Percentiles rank a stretch among this genome's conserved stretches.
Conservation (phyloP, 805 yeast genomes). For the Saccharomycopsis synnaedendra region DNA sequence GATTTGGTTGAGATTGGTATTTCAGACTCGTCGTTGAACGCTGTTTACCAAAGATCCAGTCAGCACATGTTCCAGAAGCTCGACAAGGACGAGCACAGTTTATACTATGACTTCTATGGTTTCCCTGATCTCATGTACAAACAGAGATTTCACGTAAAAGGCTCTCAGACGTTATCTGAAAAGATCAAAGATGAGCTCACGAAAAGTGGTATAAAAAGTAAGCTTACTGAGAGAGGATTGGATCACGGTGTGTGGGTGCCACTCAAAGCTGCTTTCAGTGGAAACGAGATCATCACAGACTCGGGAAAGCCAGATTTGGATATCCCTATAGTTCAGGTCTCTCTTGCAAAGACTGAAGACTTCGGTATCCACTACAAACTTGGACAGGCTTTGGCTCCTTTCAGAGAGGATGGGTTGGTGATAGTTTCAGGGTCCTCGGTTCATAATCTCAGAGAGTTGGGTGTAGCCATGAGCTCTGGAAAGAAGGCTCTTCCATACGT, state of each 20-base stretch:
- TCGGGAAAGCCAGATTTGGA: slow-evolving; percentile 20
- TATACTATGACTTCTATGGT: slow-evolving; percentile 68
- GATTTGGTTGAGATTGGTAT: slow-evolving; percentile 34
- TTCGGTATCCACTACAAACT: slow-evolving; percentile 36
- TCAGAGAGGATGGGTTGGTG: slow-evolving; percentile 43
- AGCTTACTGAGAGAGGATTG: slow-evolving; percentile 46
- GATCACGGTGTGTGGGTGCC: slow-evolving; percentile 87
- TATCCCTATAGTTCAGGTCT: slow-evolving; percentile 39
- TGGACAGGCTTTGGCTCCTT: slow-evolving; percentile 42
- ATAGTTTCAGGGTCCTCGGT: slow-evolving; percentile 73
- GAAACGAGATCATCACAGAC: slow-evolving; percentile 19
- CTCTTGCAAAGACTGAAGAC: slow-evolving; percentile 31
- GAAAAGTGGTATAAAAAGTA: slow-evolving; percentile 32
- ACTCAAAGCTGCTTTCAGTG: slow-evolving; percentile 54
- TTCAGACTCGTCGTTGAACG: slow-evolving; percentile 21
- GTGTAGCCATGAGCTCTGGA: slow-evolving; percentile 20
- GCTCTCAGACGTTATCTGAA: slow-evolving; percentile 31
- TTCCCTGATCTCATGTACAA: slow-evolving; percentile 57
- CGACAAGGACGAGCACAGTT: slow-evolving; percentile 32
- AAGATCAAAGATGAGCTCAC: slow-evolving; percentile 31
- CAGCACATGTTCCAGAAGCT: slow-evolving; percentile 2
- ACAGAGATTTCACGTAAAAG: slow-evolving; percentile 46
- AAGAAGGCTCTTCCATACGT: slow-evolving; percentile 34
- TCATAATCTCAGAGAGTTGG: slow-evolving; percentile 55
- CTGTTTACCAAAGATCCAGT: not conserved